phyloP scores from a whole-genome alignment of 1,139 yeast species.

The Komagataea norvegica region DNA sequence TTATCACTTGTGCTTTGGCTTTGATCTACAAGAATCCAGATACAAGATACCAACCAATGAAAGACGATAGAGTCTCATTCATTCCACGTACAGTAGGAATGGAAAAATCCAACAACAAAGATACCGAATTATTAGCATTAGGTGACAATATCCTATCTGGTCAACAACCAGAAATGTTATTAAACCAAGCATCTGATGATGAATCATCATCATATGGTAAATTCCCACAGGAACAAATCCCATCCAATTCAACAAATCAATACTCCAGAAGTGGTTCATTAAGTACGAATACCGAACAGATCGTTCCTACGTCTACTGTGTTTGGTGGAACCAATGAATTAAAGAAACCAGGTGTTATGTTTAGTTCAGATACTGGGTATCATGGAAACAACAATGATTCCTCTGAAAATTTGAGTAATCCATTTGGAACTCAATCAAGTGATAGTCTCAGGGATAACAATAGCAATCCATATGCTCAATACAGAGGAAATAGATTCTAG shows the following conservation, averaged over 20 bases:
- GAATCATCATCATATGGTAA: constrained; percentile 16
- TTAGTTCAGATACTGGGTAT: constrained; percentile 22
- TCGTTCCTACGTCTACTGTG: constrained; percentile 34
- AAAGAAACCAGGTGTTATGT: constrained; percentile 24
- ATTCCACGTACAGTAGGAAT: constrained; percentile 47
- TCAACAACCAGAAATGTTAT: constrained; percentile 48
- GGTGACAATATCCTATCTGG: constrained; percentile 88
- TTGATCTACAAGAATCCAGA: constrained; percentile 89
- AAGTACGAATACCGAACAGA: constrained; percentile 19
- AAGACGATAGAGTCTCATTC: constrained; percentile 92
- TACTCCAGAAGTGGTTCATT: constrained; percentile 22
- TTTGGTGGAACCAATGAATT: constrained; percentile 22
- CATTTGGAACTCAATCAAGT: constrained; percentile 15
- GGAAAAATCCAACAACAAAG: constrained; percentile 45
- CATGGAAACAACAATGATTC: constrained; percentile 15
- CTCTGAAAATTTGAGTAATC: constrained; percentile 18
- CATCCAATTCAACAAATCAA: constrained; percentile 6
- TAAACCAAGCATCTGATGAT: constrained; percentile 16
- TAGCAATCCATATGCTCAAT: constrained; percentile 2
- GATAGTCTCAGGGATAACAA: not conserved
- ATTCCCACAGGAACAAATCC: constrained; percentile 20
- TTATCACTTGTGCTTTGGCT: constrained; percentile 82
- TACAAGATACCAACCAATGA: constrained; percentile 92
- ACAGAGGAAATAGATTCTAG: constrained; percentile 9
- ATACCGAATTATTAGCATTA: constrained; percentile 78